Percentiles rank a stretch among this genome's conserved stretches.
These are phyloP conservation scores for Lachancea nothofagi DNA, from an alignment of 805 yeast species.

Conservation along the genomic window DNA sequence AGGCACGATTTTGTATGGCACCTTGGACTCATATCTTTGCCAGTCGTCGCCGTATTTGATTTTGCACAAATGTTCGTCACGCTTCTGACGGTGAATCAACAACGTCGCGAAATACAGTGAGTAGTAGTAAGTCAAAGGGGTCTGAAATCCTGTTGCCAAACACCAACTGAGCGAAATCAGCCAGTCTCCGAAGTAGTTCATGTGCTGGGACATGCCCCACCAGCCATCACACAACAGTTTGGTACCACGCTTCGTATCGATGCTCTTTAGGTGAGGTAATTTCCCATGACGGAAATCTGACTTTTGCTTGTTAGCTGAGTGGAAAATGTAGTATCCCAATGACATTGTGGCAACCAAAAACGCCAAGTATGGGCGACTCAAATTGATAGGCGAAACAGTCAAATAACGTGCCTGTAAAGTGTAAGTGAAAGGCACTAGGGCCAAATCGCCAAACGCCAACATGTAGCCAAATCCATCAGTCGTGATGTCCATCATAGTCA, in stretches of 20 bases:
- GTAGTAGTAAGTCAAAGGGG: constrained; percentile 84
- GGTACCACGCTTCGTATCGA: constrained; percentile 71
- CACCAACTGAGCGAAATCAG: constrained; percentile 89
- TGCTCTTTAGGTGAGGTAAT: constrained; percentile 59
- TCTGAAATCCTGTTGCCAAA: constrained; percentile 74
- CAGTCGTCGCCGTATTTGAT: constrained; percentile 82
- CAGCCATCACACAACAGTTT: constrained; percentile 83
- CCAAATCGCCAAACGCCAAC: constrained; percentile 91
- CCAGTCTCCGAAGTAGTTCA: constrained; percentile 95
- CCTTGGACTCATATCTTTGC: constrained; percentile 72
- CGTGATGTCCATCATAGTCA: constrained; percentile 93
- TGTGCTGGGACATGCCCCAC: constrained; percentile 94
- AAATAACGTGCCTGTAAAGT: constrained; percentile 80
- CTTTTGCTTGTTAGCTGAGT: constrained; percentile 79
- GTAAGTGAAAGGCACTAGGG: constrained; percentile 89
- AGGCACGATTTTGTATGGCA: constrained; percentile 89
- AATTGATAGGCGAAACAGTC: constrained; percentile 52
- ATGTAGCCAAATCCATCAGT: constrained; percentile 97
- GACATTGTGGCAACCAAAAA: constrained; percentile 45
- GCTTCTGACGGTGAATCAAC: constrained; percentile 77
- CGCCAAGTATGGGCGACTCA: constrained; percentile 40
- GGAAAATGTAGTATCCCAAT: constrained; percentile 76
- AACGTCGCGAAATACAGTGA: constrained; percentile 75
- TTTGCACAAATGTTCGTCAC: constrained; percentile 90
- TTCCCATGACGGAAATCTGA: constrained; percentile 76